Evolutionary conservation across 1,139 yeast genomes (phyloP).

Genomic region (Hyphopichia fennica): DNA sequence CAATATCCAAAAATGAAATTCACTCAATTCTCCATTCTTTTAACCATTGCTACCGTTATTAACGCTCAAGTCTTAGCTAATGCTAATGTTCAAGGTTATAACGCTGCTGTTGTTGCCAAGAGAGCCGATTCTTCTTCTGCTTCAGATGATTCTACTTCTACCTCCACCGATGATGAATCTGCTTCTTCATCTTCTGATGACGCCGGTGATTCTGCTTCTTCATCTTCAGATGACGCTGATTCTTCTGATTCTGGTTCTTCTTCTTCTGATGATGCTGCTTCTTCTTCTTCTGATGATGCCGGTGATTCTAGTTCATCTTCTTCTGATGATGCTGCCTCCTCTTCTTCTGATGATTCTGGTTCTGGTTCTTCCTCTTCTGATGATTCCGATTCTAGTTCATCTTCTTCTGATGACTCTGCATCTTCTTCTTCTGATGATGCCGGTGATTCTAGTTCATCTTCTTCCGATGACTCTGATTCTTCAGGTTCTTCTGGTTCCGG

Average conservation of each 20-base stretch:
- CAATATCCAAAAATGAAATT: slow-evolving; percentile 10
- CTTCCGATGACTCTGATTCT: slow-evolving; percentile 6
- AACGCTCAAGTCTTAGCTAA: slow-evolving; percentile 10
- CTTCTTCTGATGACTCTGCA: slow-evolving; percentile 1
- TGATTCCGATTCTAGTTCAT: slow-evolving; percentile 4
- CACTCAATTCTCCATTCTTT: slow-evolving; percentile 13
- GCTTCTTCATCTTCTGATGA: slow-evolving; percentile 8
- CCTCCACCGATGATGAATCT: slow-evolving; percentile 6
- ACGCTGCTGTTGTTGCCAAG: slow-evolving; percentile 5
- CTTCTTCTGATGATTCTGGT: slow-evolving; percentile 5
- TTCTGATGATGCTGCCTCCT: slow-evolving; percentile 3
- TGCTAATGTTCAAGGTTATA: slow-evolving; percentile 1
- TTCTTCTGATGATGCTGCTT: slow-evolving; percentile 4
- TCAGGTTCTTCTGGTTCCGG: slow-evolving; percentile 4
- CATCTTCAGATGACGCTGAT: slow-evolving; percentile 7
- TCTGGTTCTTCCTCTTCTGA: slow-evolving; percentile 5
- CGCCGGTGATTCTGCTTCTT: slow-evolving; percentile 8
- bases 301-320: slow-evolving; percentile 6
- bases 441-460: slow-evolving; percentile 8
- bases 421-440: slow-evolving; percentile 3
- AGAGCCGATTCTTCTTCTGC: slow-evolving; percentile 7
- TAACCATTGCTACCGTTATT: slow-evolving; percentile 13
- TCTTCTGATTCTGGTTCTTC: slow-evolving; percentile 6
- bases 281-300: slow-evolving; percentile 9
- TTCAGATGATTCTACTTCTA: slow-evolving; percentile 7